Percentiles rank a stretch among this genome's conserved stretches.
Evolutionary conservation across 2,329 filamentous ascomycete genomes (phyloP).

Genomic region (Fonsecaea nubica): DNA sequence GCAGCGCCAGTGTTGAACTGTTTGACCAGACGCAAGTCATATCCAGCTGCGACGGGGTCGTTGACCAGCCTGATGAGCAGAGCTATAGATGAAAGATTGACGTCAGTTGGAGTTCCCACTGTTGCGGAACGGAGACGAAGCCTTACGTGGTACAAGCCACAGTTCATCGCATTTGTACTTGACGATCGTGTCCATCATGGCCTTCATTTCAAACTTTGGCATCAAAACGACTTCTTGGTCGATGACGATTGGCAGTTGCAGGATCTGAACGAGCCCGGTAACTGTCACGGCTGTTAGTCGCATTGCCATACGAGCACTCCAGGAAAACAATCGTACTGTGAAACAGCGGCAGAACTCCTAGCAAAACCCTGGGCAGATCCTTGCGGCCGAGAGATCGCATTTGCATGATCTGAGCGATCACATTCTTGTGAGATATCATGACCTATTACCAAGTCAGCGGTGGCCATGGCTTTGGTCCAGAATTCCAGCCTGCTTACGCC

Average conservation of each 20-base stretch:
- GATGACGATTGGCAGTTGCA: constrained; percentile 24
- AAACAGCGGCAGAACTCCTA: constrained; percentile 27
- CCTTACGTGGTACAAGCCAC: constrained; percentile 33
- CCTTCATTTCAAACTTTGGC: constrained; percentile 30
- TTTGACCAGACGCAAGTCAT: constrained; percentile 70
- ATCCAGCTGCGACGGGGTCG: constrained; percentile 19
- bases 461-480: not conserved
- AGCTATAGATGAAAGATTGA: constrained; percentile 18
- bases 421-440: constrained; percentile 31
- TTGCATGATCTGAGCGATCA: constrained; percentile 27
- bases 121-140: not conserved
- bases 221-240: constrained; percentile 31
- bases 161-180: constrained; percentile 30
- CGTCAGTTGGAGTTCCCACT: not conserved
- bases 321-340: constrained; percentile 16
- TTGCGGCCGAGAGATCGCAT: constrained; percentile 23
- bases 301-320: not conserved
- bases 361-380: constrained; percentile 18
- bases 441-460: constrained; percentile 43
- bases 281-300: constrained; percentile 17
- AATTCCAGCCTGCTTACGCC: constrained; percentile 66
- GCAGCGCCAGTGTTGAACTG: constrained; percentile 76
- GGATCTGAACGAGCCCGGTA: constrained; percentile 27
- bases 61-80: constrained; percentile 29
- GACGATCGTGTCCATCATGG: constrained; percentile 27